Percentiles rank a stretch among this genome's conserved stretches.
Conservation (phyloP, 2,329 filamentous ascomycete genomes). For the Aspergillus ibericus region DNA sequence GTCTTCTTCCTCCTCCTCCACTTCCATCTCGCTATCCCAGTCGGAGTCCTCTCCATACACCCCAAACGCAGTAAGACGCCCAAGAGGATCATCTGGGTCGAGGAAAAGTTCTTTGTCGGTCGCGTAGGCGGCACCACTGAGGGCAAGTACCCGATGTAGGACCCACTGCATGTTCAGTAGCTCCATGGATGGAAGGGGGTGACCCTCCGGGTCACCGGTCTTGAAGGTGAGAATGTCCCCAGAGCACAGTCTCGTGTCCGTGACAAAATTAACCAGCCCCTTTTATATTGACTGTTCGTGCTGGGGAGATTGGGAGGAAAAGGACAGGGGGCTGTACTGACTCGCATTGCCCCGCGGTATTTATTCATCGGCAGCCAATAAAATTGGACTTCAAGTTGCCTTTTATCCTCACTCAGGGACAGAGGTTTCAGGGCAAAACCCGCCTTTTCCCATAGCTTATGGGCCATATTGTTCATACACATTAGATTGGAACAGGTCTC, state of each 20-base stretch:
- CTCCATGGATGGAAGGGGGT: not conserved
- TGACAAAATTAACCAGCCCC: not conserved
- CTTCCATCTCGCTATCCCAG: too few relatives aligned
- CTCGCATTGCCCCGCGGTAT: not conserved
- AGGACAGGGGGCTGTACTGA: not conserved
- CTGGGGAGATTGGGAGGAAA: not conserved
- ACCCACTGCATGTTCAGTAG: constrained; percentile 1
- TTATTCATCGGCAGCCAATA: not conserved
- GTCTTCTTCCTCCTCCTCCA: too few relatives aligned
- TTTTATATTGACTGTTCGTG: not conserved
- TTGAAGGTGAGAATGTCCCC: not conserved
- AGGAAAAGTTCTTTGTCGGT: too few relatives aligned
- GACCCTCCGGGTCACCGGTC: not conserved
- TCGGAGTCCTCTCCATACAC: too few relatives aligned
- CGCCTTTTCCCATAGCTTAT: not conserved
- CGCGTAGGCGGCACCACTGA: not conserved
- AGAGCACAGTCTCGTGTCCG: not conserved
- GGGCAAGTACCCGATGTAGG: not conserved
- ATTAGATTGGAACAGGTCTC: not conserved
- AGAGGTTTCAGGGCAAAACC: not conserved
- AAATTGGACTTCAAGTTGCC: not conserved
- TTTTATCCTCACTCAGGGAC: not conserved
- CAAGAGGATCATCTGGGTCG: too few relatives aligned
- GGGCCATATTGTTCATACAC: not conserved
- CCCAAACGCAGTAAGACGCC: too few relatives aligned